Percentiles rank a stretch among this genome's conserved stretches.
Conservation (phyloP, 495 filamentous ascomycete species). For the Aspergillus haitiensis region DNA sequence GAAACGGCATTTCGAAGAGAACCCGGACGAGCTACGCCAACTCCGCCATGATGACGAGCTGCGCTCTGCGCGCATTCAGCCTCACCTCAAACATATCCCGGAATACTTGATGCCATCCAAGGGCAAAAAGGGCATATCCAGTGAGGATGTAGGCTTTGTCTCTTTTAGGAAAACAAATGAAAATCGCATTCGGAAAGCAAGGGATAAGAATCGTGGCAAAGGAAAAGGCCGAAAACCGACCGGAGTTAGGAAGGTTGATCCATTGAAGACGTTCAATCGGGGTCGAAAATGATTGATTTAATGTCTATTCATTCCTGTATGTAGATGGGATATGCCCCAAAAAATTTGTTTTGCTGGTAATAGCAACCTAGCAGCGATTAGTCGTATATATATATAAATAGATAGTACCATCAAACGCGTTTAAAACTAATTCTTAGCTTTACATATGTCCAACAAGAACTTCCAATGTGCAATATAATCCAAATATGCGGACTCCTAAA, state of each 20-base stretch:
- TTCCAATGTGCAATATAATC: too few relatives aligned
- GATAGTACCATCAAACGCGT: background rate
- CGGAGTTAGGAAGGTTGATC: conserved; percentile 63
- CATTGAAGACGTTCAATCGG: conserved; percentile 83
- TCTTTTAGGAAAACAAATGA: conserved; percentile 70
- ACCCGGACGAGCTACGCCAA: conserved; percentile 82
- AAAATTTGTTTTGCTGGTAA: background rate
- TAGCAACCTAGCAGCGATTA: background rate
- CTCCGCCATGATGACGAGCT: conserved; percentile 89
- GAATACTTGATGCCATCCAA: conserved; percentile 88
- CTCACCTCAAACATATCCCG: conserved; percentile 92
- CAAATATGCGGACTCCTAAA: too few relatives aligned
- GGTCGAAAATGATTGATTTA: conserved; percentile 30
- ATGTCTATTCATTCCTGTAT: background rate
- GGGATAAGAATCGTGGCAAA: conserved; percentile 58
- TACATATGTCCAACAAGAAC: too few relatives aligned
- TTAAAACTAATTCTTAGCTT: too few relatives aligned
- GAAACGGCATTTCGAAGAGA: conserved; percentile 95
- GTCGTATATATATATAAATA: background rate
- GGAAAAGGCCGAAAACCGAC: conserved; percentile 54
- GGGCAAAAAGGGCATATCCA: conserved; percentile 65
- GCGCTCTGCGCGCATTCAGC: conserved; percentile 72
- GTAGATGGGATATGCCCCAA: background rate
- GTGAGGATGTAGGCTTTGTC: conserved; percentile 68
- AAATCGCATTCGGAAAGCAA: conserved; percentile 72